Conservation (phyloP, 2,329 filamentous ascomycete genomes). For the Colletotrichum sp. region DNA sequence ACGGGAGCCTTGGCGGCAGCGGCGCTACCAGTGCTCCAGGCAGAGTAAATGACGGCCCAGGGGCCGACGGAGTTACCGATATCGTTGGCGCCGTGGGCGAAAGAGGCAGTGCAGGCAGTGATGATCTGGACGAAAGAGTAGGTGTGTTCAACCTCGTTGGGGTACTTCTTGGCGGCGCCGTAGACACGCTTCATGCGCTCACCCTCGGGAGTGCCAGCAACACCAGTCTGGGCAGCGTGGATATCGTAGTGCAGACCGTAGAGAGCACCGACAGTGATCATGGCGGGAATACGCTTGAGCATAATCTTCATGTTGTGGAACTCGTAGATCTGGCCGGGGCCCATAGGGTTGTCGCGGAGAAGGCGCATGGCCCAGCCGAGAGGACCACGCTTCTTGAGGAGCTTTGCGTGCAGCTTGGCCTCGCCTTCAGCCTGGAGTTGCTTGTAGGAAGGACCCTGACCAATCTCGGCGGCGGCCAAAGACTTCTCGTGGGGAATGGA, state of each 20-base stretch:
- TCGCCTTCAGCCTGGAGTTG: constrained; percentile 62
- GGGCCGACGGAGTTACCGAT: constrained; percentile 73
- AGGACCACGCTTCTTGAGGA: constrained; percentile 66
- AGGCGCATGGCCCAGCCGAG: constrained; percentile 85
- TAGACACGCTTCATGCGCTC: constrained; percentile 73
- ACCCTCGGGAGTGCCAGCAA: constrained; percentile 74
- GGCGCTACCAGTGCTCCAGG: constrained; percentile 68
- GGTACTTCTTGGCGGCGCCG: constrained; percentile 65
- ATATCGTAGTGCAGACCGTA: constrained; percentile 86
- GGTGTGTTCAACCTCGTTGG: constrained; percentile 72
- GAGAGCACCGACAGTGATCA: constrained; percentile 63
- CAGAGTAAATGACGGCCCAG: constrained; percentile 73
- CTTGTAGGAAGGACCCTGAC: constrained; percentile 60
- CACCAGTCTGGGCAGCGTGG: constrained; percentile 74
- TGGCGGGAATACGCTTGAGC: constrained; percentile 70
- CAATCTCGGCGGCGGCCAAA: constrained; percentile 45
- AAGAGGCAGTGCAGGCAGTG: constrained; percentile 74
- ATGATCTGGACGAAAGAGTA: constrained; percentile 71
- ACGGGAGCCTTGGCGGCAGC: constrained; percentile 67
- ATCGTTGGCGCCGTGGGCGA: constrained; percentile 79
- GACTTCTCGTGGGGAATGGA: constrained; percentile 32
- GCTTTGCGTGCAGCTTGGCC: constrained; percentile 63
- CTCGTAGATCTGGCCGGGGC: constrained; percentile 76
- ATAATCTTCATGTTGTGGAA: constrained; percentile 69
- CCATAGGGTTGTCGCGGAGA: constrained; percentile 75